These are phyloP conservation scores for Cubamyces lactineus DNA, from an alignment of 768 basidiomycete species.

Conservation along the genomic window DNA sequence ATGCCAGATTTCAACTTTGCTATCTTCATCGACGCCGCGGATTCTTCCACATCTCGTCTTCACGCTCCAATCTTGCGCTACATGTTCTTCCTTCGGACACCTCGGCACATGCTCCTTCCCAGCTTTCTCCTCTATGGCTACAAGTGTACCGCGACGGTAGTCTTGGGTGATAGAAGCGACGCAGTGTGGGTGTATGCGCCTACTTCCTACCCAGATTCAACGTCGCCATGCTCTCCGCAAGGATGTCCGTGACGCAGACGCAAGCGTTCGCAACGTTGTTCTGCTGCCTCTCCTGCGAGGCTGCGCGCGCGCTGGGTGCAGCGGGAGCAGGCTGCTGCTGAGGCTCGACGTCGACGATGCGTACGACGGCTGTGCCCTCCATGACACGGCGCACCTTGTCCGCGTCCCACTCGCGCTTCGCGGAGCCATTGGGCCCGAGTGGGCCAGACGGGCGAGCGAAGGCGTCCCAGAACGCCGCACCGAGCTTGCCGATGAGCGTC, in stretches of 20 bases:
- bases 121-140: not conserved
- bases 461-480: slow-evolving; percentile 86
- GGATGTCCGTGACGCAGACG: slow-evolving; percentile 40
- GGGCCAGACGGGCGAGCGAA: slow-evolving; percentile 52
- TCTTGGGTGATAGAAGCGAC: not conserved
- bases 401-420: slow-evolving; percentile 49
- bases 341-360: slow-evolving; percentile 75
- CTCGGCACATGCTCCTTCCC: not conserved
- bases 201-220: slow-evolving; percentile 59
- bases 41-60: not conserved
- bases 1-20: not conserved
- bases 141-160: not conserved
- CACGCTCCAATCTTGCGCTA: not conserved
- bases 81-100: not conserved
- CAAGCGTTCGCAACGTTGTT: not conserved
- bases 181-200: not conserved
- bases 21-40: not conserved
- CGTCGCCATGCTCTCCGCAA: slow-evolving; percentile 73
- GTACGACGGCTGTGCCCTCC: slow-evolving; percentile 80
- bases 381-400: slow-evolving; percentile 83
- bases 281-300: slow-evolving; percentile 10
- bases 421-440: slow-evolving; percentile 25
- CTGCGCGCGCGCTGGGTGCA: not conserved
- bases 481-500: slow-evolving; percentile 72
- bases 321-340: not conserved